Base-by-base conservation (phyloP, 2,329 filamentous ascomycete species). In the Cordyceps farinosa region DNA sequence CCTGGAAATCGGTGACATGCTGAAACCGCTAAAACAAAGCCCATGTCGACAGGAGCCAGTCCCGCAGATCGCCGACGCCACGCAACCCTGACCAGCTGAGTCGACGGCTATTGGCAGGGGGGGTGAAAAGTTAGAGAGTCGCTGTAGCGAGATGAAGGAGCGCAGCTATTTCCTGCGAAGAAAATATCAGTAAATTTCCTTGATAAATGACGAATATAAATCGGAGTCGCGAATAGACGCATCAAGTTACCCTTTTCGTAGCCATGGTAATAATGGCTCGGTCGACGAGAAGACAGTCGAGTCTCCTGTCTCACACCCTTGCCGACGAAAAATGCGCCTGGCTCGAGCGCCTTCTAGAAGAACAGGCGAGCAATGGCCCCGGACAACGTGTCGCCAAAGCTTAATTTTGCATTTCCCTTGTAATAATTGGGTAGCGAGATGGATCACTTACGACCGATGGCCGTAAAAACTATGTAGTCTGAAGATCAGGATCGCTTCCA, bases 51-150 rank as follows among this genome's bases (percentile, higher is more conserved):
- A 32, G 36, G 22, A 62, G 52, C 44, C 40, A 54, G 54, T 53
- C 34, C 50, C 55, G 50, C 62, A 59, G 62, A 59, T 59, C 54
- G 42, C 54, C 55, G 50, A 54, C 62, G 62, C 62, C 62, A 63
- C 55, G 34, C 40, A 63, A 63, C 62, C 62, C 62, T 63, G 62
- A 58, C 62, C 62, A 63, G 62, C 62, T 63, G 62, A 63, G 55
- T 54, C 62, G 45, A 38, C 32, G 32, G 36, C 48, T 55, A 10
- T 10, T 13, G 9, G 45, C 22, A 29, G 36, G 60, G 60, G 51
- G 15, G 32, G 50, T 22, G 32, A 34, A 51, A 44, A 53, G 27
- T 38, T 42, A 42, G 9, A 42, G 47, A 36, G 32, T 56, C 10
- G 42, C 44, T 29, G 36, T 15, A 52, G 47, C 27, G 34, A 29